phyloP scores from a whole-genome alignment of 2,329 filamentous ascomycete genomes.

The Fusarium sp. region DNA sequence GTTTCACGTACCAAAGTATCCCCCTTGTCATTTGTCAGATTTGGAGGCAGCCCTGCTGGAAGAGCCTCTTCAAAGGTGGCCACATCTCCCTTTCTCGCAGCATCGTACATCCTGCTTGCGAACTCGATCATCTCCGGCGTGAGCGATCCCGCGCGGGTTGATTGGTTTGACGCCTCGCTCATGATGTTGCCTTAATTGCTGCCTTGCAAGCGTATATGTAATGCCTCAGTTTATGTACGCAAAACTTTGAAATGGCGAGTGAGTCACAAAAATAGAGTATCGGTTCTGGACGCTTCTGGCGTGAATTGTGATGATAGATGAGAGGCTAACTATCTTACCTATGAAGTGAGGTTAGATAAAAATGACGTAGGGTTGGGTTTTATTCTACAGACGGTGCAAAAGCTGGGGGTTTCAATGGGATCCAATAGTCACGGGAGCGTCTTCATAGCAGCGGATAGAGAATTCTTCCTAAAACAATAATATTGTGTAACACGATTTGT shows the following conservation, averaged over 20 bases:
- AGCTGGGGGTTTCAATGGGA: neutral
- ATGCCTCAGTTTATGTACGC: neutral
- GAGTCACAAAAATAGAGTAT: neutral
- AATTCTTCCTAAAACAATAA: neutral
- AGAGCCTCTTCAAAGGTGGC: constrained; percentile 72
- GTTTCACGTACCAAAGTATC: constrained; percentile 71
- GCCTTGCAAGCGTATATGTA: neutral
- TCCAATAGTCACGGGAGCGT: neutral
- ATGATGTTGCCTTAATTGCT: constrained; percentile 15
- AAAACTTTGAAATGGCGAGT: neutral
- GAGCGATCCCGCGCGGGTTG: constrained; percentile 49
- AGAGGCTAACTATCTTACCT: neutral
- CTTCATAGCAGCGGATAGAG: neutral
- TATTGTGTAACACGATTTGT: neutral
- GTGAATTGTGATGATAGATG: neutral
- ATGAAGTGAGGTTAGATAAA: neutral
- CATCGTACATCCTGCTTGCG: constrained; percentile 74
- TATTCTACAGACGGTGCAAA: neutral
- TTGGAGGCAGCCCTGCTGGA: constrained; percentile 73
- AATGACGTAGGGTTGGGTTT: constrained; percentile 30
- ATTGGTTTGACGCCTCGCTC: constrained; percentile 31
- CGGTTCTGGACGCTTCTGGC: neutral
- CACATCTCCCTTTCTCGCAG: constrained; percentile 70
- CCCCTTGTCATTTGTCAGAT: constrained; percentile 79
- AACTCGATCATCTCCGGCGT: constrained; percentile 75